Percentiles rank a stretch among this genome's conserved stretches.
Evolutionary conservation across 2,329 filamentous ascomycete genomes (phyloP).

Genomic region (Aspergillus fumigatiaffinis): DNA sequence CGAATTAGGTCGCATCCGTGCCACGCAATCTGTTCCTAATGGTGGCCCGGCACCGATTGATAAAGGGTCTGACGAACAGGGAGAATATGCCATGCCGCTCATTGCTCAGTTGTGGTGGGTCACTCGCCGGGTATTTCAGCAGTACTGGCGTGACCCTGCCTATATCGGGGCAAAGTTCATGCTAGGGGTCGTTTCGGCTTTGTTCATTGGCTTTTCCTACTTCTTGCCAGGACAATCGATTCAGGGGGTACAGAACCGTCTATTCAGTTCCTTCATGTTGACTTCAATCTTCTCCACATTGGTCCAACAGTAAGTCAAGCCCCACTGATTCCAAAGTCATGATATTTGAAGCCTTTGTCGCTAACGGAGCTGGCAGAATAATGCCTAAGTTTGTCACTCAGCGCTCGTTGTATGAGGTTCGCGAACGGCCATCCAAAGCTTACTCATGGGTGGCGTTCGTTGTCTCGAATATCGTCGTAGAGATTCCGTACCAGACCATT

Average conservation of each 20-base stretch:
- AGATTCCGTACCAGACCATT: conserved; percentile 77
- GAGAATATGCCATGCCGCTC: conserved; percentile 78
- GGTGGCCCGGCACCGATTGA: conserved; percentile 14
- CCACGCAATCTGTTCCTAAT: conserved; percentile 34
- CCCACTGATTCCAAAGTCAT: no score
- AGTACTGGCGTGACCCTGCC: no score
- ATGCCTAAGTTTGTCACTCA: conserved; percentile 58
- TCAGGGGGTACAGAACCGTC: conserved; percentile 82
- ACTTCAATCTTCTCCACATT: conserved; percentile 68
- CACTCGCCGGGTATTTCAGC: conserved; percentile 68
- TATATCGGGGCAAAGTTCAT: conserved; percentile 81
- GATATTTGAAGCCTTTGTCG: no score
- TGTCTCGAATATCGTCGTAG: conserved; percentile 65
- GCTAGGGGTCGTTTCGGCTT: conserved; percentile 60
- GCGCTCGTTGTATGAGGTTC: conserved; percentile 55
- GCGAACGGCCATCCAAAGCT: conserved; percentile 60
- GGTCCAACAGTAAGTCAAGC: conserved; percentile 33
- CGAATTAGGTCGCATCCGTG: conserved; percentile 57
- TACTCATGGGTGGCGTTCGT: conserved; percentile 74
- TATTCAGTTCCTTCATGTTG: conserved; percentile 84
- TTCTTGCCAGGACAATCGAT: conserved; percentile 68
- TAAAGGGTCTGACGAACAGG: conserved; percentile 48
- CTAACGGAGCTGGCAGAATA: conserved; percentile 28
- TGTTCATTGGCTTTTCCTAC: conserved; percentile 83
- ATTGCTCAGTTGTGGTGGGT: conserved; percentile 62